These are phyloP conservation scores for Tardiomyces depauwii DNA, from an alignment of 1,139 yeast genomes.

Conservation along the genomic window DNA sequence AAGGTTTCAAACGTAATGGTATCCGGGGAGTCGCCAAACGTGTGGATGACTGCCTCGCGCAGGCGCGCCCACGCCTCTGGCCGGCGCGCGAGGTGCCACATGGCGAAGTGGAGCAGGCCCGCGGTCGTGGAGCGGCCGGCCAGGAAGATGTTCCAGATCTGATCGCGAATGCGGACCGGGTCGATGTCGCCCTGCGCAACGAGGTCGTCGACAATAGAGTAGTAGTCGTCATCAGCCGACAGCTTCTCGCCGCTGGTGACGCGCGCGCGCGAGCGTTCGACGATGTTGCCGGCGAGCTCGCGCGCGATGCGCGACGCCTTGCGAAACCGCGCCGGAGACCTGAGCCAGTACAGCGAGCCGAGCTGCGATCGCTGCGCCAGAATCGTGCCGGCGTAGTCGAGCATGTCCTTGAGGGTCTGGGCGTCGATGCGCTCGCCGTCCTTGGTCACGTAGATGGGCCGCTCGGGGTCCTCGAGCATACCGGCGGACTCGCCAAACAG, in stretches of 20 bases:
- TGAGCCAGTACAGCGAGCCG: not conserved
- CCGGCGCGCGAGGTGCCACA: slow-evolving; percentile 35
- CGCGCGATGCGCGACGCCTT: not conserved
- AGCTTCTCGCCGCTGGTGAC: not conserved
- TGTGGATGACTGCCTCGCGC: slow-evolving; percentile 25
- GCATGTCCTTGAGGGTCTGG: slow-evolving; percentile 17
- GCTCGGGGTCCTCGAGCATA: slow-evolving; percentile 14
- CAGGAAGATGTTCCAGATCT: slow-evolving; percentile 34
- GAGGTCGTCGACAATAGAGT: slow-evolving; percentile 38
- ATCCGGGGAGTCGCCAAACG: slow-evolving; percentile 10
- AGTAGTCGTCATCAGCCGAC: not conserved
- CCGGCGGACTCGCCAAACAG: slow-evolving; percentile 45
- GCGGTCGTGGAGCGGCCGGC: slow-evolving; percentile 45
- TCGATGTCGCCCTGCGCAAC: slow-evolving; percentile 35
- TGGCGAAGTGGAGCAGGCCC: slow-evolving; percentile 32
- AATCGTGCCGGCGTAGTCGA: slow-evolving; percentile 27
- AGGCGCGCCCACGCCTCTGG: slow-evolving; percentile 29
- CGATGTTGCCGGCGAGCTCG: not conserved
- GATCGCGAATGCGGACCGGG: slow-evolving; percentile 34
- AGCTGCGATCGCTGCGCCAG: not conserved
- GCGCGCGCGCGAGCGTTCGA: slow-evolving; percentile 12
- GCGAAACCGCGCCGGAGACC: not conserved
- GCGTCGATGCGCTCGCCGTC: slow-evolving; percentile 26
- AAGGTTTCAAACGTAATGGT: slow-evolving; percentile 27
- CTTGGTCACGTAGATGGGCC: slow-evolving; percentile 11